These are phyloP conservation scores for Nakaseomyces nivariensis DNA, from an alignment of 1,139 yeast genomes.

Conservation along the genomic window DNA sequence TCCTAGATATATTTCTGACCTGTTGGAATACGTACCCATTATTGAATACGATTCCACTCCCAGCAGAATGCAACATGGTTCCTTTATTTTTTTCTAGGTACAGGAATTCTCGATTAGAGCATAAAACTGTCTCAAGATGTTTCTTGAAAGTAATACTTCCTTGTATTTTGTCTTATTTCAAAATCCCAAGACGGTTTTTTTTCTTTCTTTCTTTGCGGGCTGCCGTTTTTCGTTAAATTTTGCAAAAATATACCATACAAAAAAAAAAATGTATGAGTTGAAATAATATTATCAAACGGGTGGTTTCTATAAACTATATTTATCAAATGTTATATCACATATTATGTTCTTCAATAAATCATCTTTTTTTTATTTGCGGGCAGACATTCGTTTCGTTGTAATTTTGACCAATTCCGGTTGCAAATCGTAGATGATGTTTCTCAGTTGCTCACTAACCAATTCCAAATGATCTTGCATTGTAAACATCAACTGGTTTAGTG, in stretches of 20 bases:
- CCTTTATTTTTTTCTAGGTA: no score
- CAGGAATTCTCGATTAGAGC: no score
- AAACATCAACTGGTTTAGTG: neutral
- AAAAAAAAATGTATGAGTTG: neutral
- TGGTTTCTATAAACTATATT: no score
- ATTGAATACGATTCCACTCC: neutral
- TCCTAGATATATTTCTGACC: conserved; percentile 33
- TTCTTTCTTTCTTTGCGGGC: no score
- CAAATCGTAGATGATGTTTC: neutral
- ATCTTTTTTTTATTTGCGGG: neutral
- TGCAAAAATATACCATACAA: neutral
- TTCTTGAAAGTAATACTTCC: no score
- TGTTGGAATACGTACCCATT: conserved; percentile 17
- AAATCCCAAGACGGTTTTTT: no score
- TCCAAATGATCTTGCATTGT: neutral
- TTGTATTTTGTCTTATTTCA: no score
- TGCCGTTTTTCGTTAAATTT: neutral
- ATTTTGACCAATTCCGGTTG: conserved; percentile 3
- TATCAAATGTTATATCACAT: no score
- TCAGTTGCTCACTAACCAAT: conserved; percentile 6
- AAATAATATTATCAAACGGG: neutral
- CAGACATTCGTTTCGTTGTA: conserved; percentile 5
- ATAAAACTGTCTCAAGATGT: no score
- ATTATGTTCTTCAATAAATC: neutral
- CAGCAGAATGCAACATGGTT: neutral